Conservation (phyloP, 2,329 filamentous ascomycete genomes). For the Bipolaris oryzae region DNA sequence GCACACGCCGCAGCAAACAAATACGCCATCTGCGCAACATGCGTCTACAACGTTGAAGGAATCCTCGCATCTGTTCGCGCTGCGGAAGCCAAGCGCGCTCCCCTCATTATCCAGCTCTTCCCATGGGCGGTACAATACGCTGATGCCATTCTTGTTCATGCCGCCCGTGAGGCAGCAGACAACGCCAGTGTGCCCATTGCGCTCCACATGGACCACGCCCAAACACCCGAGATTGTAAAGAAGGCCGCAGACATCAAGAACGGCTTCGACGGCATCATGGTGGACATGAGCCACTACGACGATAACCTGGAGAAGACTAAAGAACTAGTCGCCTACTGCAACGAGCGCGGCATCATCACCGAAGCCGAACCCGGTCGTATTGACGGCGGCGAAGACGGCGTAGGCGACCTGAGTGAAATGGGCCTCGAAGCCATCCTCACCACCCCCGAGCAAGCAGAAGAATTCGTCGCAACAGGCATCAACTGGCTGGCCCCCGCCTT, state of each 20-base stretch:
- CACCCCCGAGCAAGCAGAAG: conserved; percentile 70
- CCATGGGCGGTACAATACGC: conserved; percentile 75
- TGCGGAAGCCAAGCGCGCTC: conserved; percentile 69
- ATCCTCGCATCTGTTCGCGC: conserved; percentile 72
- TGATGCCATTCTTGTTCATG: conserved; percentile 54
- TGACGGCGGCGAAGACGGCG: conserved; percentile 75
- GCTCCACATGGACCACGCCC: conserved; percentile 70
- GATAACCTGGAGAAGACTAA: conserved; percentile 71
- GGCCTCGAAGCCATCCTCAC: conserved; percentile 66
- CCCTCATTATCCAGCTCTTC: conserved; percentile 74
- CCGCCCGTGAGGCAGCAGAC: conserved; percentile 52
- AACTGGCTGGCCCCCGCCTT: conserved; percentile 77
- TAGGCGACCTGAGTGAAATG: conserved; percentile 67
- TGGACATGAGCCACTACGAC: conserved; percentile 75
- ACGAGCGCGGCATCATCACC: conserved; percentile 68
- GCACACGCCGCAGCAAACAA: conserved; percentile 61
- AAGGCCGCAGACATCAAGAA: conserved; percentile 59
- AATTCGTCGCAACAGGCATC: conserved; percentile 74
- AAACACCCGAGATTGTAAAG: conserved; percentile 66
- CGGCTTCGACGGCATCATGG: conserved; percentile 50
- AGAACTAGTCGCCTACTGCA: conserved; percentile 67
- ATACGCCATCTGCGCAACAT: conserved; percentile 67
- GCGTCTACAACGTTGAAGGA: conserved; percentile 72
- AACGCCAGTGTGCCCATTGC: conserved; percentile 61
- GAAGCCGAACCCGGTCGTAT: conserved; percentile 76